Evolutionary conservation across 495 filamentous ascomycete genomes (phyloP), one percentile per base, ranked within the genome.

Genomic region (Alectoria sarmentosa): DNA sequence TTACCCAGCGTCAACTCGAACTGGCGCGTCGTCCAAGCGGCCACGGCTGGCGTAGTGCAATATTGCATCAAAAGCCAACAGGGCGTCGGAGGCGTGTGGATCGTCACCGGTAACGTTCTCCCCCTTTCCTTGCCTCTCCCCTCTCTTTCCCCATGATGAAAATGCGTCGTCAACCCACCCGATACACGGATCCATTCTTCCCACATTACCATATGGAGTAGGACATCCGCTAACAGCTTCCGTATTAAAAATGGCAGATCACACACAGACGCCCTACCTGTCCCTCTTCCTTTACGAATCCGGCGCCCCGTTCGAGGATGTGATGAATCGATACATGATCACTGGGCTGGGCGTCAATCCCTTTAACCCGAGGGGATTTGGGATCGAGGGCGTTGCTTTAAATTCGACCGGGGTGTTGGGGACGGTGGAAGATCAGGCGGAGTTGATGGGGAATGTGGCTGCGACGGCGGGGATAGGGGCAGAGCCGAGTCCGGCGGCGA

Each of bases 301-400:
- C 0, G 60, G 60, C 19, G 54, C 60, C 23, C 60, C 60, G 5
- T 62, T 62, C 32, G 60, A 62, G 21, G 15, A 9, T 14, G 60
- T 62, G 60, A 1, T 62, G 28, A 62, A 52, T 8, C 9, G 36
- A 11, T 62, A 62, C 19, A 62, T 62, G 60, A 49, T 54, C 17
- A 39, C 46, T 9, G 60, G 60, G 0, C 44, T 21, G 4, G 60
- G 60, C 1, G 36, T 62, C 11, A 48, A 62, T 54, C 60, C 60
- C 3, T 62, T 48, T n/a, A 30, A 48, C 11, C 60, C 60, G 32
- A 13, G 60, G 41, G 44, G 44, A 1, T 11, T 37, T 1, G 60
- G 60, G 3, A 15, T 1, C 15, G 60, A 62, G 36, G 60, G 44
- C 15, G 48, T 23, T 3, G 4, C 8, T 44, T 8, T 54, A 3